Percentiles rank a stretch among this genome's conserved stretches.
Conservation (phyloP, 164 flowering plant species). For the Platanus orientalis region DNA sequence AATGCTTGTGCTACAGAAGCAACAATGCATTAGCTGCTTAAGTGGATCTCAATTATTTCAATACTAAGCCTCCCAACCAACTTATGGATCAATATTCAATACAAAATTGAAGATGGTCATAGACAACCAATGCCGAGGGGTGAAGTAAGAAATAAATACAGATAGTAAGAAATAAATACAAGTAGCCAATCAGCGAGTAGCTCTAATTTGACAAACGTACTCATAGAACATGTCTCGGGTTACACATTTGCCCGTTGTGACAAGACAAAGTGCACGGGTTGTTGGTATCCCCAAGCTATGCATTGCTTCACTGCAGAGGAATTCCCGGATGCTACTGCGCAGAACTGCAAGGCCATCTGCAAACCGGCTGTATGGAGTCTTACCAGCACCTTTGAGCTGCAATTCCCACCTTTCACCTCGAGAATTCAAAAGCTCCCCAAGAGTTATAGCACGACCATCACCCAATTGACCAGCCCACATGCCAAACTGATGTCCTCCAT, state of each 20-base stretch:
- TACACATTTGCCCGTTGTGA: slow-evolving; percentile 88
- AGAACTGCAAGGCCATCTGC: slow-evolving; percentile 99
- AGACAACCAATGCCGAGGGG: no score
- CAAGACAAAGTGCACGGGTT: slow-evolving; percentile 94
- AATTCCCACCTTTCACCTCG: slow-evolving; percentile 89
- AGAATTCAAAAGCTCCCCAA: slow-evolving; percentile 83
- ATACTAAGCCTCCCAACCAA: no score
- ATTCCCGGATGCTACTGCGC: slow-evolving; percentile 95
- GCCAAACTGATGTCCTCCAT: slow-evolving; percentile 99
- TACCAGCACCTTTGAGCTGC: slow-evolving; percentile 98
- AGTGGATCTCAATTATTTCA: not conserved
- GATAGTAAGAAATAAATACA: no score
- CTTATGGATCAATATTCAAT: no score
- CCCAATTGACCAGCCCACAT: slow-evolving; percentile 99
- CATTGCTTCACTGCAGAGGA: slow-evolving; percentile 99
- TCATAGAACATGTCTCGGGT: slow-evolving; percentile 98
- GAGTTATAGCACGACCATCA: slow-evolving; percentile 96
- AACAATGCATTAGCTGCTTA: not conserved
- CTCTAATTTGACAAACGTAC: slow-evolving; percentile 37
- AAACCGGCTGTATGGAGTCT: slow-evolving; percentile 97
- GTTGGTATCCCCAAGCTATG: slow-evolving; percentile 89
- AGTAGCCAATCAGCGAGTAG: no score
- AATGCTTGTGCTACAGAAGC: not conserved
- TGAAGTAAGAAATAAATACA: no score
- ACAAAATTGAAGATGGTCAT: no score